Percentiles rank a stretch among this genome's conserved stretches.
Conservation (phyloP, 495 filamentous ascomycete genomes). For the Lophiotrema nucula region DNA sequence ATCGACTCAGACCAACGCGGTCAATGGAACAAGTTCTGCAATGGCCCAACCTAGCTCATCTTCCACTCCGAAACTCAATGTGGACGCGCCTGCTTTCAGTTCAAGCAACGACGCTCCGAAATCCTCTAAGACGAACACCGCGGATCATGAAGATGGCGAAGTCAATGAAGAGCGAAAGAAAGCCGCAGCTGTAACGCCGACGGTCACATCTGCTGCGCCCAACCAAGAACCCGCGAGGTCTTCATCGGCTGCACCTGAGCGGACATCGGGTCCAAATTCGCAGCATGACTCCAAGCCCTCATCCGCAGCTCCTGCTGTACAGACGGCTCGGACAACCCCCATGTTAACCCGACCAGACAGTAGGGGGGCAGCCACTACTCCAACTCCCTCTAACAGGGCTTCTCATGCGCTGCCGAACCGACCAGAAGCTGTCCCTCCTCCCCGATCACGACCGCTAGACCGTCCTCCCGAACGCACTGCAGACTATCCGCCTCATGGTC, state of each 20-base stretch:
- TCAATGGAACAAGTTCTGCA: background rate
- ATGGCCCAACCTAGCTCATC: background rate
- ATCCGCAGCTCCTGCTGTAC: too few relatives aligned
- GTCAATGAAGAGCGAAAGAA: constrained; percentile 39
- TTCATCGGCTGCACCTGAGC: too few relatives aligned
- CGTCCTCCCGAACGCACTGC: constrained; percentile 25
- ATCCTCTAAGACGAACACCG: too few relatives aligned
- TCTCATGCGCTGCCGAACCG: constrained; percentile 33
- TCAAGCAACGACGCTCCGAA: too few relatives aligned
- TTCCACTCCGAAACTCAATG: constrained; percentile 31
- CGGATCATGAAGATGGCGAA: constrained; percentile 45
- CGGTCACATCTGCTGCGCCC: background rate
- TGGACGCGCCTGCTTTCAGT: constrained; percentile 32
- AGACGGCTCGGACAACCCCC: too few relatives aligned
- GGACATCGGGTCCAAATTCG: too few relatives aligned
- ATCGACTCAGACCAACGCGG: background rate
- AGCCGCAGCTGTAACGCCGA: too few relatives aligned
- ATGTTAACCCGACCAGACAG: background rate
- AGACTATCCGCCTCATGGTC: constrained; percentile 17
- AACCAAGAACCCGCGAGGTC: background rate
- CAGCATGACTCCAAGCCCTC: too few relatives aligned
- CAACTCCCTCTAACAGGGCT: background rate
- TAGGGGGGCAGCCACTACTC: background rate
- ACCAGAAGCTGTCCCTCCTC: constrained; percentile 30
- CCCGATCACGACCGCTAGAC: constrained; percentile 20